Conservation (phyloP, 1,284 basidiomycete genomes). For the Ganoderma lingzhi region DNA sequence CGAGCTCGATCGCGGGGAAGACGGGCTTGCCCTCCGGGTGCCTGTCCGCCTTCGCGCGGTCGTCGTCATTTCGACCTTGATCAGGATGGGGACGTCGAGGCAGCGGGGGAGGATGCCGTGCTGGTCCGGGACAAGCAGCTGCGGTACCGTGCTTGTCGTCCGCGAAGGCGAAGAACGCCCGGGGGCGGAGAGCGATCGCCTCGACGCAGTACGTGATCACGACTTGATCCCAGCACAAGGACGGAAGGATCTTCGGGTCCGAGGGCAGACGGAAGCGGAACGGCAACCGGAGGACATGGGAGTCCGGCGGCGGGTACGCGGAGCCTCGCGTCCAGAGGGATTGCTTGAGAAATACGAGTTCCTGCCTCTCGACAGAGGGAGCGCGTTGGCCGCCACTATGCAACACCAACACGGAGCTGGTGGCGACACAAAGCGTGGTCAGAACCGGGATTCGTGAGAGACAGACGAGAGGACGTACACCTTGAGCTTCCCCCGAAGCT, state of each 20-base stretch:
- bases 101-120: background rate
- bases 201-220: background rate
- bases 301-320: too few species aligned
- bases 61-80: background rate
- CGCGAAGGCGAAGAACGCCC: background rate
- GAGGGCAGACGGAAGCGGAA: too few species aligned
- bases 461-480: background rate
- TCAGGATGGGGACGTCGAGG: background rate
- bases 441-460: background rate
- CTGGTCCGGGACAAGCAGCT: background rate
- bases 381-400: background rate
- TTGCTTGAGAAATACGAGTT: too few species aligned
- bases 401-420: background rate
- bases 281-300: too few species aligned
- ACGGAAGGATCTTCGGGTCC: too few species aligned
- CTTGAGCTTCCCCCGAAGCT: background rate
- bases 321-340: too few species aligned
- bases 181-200: background rate
- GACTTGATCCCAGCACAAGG: background rate
- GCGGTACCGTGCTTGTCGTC: background rate
- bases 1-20: background rate
- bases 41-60: background rate
- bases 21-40: background rate
- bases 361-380: background rate
- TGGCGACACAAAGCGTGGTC: background rate